These are phyloP conservation scores for Xylariaceae sp. DNA, from an alignment of 2,329 filamentous ascomycete genomes.

Conservation along the genomic window DNA sequence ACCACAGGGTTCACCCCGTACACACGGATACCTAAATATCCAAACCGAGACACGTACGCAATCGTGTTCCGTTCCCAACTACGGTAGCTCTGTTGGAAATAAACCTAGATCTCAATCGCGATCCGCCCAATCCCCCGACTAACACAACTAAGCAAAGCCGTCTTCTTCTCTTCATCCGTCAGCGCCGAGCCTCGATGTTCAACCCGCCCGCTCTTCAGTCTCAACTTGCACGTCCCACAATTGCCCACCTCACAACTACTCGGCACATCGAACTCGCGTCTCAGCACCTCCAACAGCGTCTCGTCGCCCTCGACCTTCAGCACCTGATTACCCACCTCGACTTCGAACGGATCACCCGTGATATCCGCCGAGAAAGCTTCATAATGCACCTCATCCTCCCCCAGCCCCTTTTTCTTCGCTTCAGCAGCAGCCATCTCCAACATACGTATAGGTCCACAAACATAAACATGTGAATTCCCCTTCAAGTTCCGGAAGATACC, in stretches of 20 bases:
- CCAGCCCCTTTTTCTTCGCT: constrained; percentile 39
- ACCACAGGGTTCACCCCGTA: too few relatives aligned
- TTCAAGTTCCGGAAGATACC: constrained; percentile 40
- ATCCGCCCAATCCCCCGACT: constrained; percentile 48
- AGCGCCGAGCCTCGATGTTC: constrained; percentile 47
- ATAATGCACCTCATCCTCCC: constrained; percentile 50
- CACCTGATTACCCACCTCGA: constrained; percentile 39
- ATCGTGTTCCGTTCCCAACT: not conserved
- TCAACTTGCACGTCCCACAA: constrained; percentile 47
- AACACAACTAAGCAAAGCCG: constrained; percentile 46
- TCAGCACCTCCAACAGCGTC: constrained; percentile 45
- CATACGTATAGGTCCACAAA: constrained; percentile 54
- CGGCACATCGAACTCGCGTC: constrained; percentile 38
- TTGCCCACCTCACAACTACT: constrained; percentile 51
- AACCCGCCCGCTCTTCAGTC: constrained; percentile 38
- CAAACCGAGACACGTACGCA: too few relatives aligned
- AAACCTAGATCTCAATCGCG: constrained; percentile 40
- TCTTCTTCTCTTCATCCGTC: constrained; percentile 39
- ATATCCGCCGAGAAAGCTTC: constrained; percentile 53
- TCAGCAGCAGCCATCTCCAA: constrained; percentile 46
- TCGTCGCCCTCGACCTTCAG: constrained; percentile 45
- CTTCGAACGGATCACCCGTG: constrained; percentile 56
- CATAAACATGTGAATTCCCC: constrained; percentile 54
- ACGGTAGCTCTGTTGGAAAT: too few relatives aligned
- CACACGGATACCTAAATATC: too few relatives aligned